Evolutionary conservation across 768 basidiomycete species (phyloP).

Genomic region (Xerocomellus intermedius): DNA sequence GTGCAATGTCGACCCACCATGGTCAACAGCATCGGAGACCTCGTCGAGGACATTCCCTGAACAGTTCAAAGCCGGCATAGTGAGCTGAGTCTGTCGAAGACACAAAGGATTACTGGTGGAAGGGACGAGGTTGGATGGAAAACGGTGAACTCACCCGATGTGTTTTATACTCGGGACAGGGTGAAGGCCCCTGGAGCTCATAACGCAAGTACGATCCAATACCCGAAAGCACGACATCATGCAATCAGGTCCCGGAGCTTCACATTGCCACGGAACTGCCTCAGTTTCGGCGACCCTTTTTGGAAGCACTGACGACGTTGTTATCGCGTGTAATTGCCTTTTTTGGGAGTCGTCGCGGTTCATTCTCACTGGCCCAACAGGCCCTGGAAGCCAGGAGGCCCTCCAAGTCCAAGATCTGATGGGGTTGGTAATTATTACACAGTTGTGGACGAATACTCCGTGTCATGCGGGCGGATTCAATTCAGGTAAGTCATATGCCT

Average conservation of each 20-base stretch:
- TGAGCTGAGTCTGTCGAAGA: not conserved
- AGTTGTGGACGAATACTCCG: conserved; percentile 1
- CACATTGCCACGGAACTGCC: conserved; percentile 13
- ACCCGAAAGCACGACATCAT: conserved; percentile 18
- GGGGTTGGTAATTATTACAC: conserved; percentile 15
- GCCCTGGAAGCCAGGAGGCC: not conserved
- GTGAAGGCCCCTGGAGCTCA: conserved; percentile 7
- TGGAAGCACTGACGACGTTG: conserved; percentile 16
- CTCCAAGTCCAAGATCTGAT: conserved; percentile 20
- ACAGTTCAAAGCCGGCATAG: conserved; percentile 28
- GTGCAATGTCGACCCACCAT: conserved; percentile 35
- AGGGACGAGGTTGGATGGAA: not conserved
- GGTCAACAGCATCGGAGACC: conserved; percentile 48
- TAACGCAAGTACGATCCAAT: conserved; percentile 12
- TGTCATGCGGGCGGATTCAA: conserved; percentile 9
- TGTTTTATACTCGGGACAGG: conserved; percentile 21
- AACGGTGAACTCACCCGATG: not conserved
- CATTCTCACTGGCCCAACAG: conserved; percentile 8
- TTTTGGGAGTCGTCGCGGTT: conserved; percentile 4
- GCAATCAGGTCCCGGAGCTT: conserved; percentile 15
- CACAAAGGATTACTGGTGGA: not conserved
- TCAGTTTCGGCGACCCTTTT: conserved; percentile 12
- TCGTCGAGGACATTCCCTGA: conserved; percentile 38
- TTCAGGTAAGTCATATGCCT: conserved; percentile 4
- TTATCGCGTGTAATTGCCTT: conserved; percentile 10